phyloP scores from a whole-genome alignment of 345 rosid species.

The Theobroma cacao region DNA sequence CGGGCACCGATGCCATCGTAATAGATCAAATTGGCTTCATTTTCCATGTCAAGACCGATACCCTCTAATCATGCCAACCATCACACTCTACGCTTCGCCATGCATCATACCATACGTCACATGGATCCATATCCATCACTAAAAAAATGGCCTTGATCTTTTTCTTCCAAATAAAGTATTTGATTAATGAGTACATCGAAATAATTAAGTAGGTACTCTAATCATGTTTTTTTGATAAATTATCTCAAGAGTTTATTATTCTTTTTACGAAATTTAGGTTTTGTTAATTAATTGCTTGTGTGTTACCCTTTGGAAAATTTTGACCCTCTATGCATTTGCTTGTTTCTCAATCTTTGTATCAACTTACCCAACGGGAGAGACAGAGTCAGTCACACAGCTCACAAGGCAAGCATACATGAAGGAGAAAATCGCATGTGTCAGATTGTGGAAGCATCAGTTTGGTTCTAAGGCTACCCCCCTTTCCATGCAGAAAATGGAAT shows the following conservation, averaged over 20 bases:
- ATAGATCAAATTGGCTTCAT: background rate
- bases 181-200: background rate
- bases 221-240: too few species aligned
- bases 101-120: background rate
- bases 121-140: background rate
- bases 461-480: background rate
- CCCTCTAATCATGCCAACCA: slow-evolving; percentile 4
- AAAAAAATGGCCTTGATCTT: background rate
- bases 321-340: background rate
- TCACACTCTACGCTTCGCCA: background rate
- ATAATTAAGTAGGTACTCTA: too few species aligned
- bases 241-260: background rate
- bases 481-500: background rate
- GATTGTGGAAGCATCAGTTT: background rate
- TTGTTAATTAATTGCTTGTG: background rate
- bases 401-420: background rate
- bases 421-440: background rate
- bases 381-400: background rate
- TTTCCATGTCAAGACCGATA: background rate
- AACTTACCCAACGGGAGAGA: background rate
- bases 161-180: background rate
- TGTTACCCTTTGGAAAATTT: background rate
- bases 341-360: background rate
- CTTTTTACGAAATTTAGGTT: too few species aligned
- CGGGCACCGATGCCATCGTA: slow-evolving; percentile 1